Evolutionary conservation across 2,329 filamentous ascomycete species (phyloP), one percentile per base, ranked within the genome.

Genomic region (Aureobasidium lini): DNA sequence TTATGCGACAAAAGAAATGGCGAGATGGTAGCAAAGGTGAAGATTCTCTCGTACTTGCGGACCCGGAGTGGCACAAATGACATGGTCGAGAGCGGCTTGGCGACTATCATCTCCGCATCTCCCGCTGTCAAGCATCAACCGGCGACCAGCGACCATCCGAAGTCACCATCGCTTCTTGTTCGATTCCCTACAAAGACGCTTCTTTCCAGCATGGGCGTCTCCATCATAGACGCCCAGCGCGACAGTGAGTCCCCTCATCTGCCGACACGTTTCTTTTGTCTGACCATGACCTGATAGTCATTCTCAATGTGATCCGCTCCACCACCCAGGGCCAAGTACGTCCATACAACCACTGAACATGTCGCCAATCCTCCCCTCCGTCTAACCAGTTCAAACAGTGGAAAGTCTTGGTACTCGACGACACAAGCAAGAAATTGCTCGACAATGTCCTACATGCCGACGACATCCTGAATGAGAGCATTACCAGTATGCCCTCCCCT

Each of bases 371-470:
- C 18, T 10, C 6, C 13, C 42, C 16, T 46, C 23, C 4, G 8
- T 3, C 36, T 42, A 8, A 52, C 10, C 39, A 1, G 49, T 58
- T 65, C 62, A 16, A 18, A 18, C 66, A 96, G 91, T 99, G 94
- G 94, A 99, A 97, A 83, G 89, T 96, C 66, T 79, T 99, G 66
- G 87, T 99, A 57, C 80, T 96, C 68, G 94, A 99, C 76, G 86
- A 89, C 66, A 81, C 79, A 60, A 92, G 90, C 71, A 86, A 87
- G 72, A 92, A 88, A 73, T 83, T 99, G 67, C 82, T 99, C 67
- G 87, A 95, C 75, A 95, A 93, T 79, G 88, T 90, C 48, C 84
- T 93, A 71, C 93, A 90, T 69, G 89, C 96, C 78, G 93, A 99
- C 83, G 90, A 96, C 69, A 95, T 99, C 66, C 87, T 99, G 76